A percentile compares a stretch with the other conserved stretches of the same genome.
Evolutionary conservation across 2,329 filamentous ascomycete species (phyloP).

Genomic region (Colletotrichum neosansevieriae): DNA sequence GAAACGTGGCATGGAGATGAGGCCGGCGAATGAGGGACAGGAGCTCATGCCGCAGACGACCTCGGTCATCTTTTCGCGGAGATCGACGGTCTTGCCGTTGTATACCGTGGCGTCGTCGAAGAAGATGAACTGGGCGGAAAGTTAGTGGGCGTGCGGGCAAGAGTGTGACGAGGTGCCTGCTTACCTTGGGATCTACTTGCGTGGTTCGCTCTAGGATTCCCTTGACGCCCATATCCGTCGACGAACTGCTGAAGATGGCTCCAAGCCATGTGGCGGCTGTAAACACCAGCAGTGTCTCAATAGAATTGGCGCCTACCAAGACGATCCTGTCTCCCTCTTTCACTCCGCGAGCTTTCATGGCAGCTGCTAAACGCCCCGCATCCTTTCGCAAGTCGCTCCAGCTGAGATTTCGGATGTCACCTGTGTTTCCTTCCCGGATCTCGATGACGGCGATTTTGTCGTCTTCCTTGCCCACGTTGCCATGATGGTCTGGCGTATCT

Average conservation of each 20-base stretch:
- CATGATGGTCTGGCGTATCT: conserved; percentile 57
- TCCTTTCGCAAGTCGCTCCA: conserved; percentile 75
- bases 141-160: background rate
- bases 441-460: conserved; percentile 77
- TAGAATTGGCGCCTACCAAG: conserved; percentile 79
- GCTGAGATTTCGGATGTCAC: conserved; percentile 67
- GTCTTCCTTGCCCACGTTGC: conserved; percentile 76
- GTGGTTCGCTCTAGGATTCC: conserved; percentile 80
- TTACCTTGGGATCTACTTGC: conserved; percentile 78
- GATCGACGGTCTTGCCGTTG: conserved; percentile 80
- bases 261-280: conserved; percentile 78
- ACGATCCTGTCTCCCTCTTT: conserved; percentile 80
- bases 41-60: conserved; percentile 72
- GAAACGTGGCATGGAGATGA: conserved; percentile 77
- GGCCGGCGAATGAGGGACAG: conserved; percentile 70
- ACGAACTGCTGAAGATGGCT: conserved; percentile 79
- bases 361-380: conserved; percentile 71
- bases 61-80: conserved; percentile 78
- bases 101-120: conserved; percentile 85
- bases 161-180: background rate
- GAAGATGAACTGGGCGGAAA: conserved; percentile 70
- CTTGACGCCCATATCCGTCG: conserved; percentile 86
- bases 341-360: conserved; percentile 75
- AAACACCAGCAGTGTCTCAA: conserved; percentile 80
- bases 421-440: conserved; percentile 73